These are phyloP conservation scores for Camelina hispida DNA, from an alignment of 345 rosid species.

Conservation along the genomic window DNA sequence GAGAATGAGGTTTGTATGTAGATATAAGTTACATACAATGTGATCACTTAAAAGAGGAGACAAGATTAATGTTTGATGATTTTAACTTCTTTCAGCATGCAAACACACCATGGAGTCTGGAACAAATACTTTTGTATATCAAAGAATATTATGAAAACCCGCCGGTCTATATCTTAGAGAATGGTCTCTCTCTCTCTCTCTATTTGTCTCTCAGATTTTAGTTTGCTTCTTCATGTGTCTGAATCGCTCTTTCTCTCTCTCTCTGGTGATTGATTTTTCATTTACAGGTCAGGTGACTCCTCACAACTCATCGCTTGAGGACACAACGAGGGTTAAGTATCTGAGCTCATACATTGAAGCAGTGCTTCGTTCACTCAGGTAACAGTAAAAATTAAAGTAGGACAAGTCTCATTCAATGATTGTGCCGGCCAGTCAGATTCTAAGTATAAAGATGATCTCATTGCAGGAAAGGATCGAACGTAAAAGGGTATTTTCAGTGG, in stretches of 20 bases:
- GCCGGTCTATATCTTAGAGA: constrained; percentile 53
- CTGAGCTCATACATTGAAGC: constrained; percentile 54
- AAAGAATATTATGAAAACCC: constrained; percentile 48
- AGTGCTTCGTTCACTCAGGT: constrained; percentile 60
- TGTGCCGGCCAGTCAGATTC: constrained; percentile 10
- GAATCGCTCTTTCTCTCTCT: constrained; percentile 7
- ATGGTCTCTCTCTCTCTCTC: constrained; percentile 41
- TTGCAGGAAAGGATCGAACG: constrained; percentile 53
- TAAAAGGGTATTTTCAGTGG: constrained; percentile 61
- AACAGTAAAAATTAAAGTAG: not conserved
- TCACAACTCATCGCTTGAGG: constrained; percentile 51
- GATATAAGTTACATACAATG: not conserved
- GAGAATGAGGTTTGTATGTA: constrained; percentile 18
- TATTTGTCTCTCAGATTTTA: not conserved
- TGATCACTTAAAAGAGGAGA: constrained; percentile 6
- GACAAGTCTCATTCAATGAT: constrained; percentile 1
- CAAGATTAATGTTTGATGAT: constrained; percentile 4
- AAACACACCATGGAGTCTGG: constrained; percentile 43
- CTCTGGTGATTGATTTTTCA: constrained; percentile 5
- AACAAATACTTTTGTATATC: constrained; percentile 45
- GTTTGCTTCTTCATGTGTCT: constrained; percentile 20
- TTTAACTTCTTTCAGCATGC: constrained; percentile 44
- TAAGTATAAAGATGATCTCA: not conserved
- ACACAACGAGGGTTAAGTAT: constrained; percentile 51
- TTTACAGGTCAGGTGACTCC: constrained; percentile 52